These are phyloP conservation scores for Colletotrichum orbiculare DNA, from an alignment of 2,329 filamentous ascomycete species.

Conservation along the genomic window DNA sequence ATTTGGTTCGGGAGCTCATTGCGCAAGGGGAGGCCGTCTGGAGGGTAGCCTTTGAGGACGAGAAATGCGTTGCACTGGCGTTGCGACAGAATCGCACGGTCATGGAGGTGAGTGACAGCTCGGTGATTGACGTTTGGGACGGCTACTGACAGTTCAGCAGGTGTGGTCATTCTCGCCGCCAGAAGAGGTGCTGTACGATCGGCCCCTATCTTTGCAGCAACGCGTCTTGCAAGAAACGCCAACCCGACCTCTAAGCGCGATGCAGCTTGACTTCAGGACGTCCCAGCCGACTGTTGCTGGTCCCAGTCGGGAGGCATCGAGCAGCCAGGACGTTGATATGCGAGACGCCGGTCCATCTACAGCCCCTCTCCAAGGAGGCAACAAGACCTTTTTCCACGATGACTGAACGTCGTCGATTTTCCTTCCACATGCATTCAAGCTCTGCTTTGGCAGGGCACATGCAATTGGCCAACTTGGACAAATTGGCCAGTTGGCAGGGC, in stretches of 20 bases:
- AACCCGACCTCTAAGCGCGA: constrained; percentile 62
- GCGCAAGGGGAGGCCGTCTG: constrained; percentile 94
- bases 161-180: constrained; percentile 96
- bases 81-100: constrained; percentile 86
- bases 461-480: neutral
- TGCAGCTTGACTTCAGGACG: constrained; percentile 57
- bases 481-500: neutral
- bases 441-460: neutral
- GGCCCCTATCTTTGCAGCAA: constrained; percentile 61
- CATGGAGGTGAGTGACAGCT: constrained; percentile 86
- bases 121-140: neutral
- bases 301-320: constrained; percentile 47
- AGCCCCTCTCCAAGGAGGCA: constrained; percentile 60
- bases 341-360: constrained; percentile 66
- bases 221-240: constrained; percentile 56
- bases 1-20: constrained; percentile 89
- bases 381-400: constrained; percentile 63
- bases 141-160: constrained; percentile 58
- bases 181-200: constrained; percentile 71
- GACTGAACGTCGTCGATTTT: constrained; percentile 42
- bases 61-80: constrained; percentile 97
- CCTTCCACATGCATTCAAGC: too few species aligned
- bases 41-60: constrained; percentile 97
- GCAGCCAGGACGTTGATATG: constrained; percentile 65
- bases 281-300: constrained; percentile 44